phyloP scores from a whole-genome alignment of 208 protist species.

The Trypanosoma scelopori region DNA sequence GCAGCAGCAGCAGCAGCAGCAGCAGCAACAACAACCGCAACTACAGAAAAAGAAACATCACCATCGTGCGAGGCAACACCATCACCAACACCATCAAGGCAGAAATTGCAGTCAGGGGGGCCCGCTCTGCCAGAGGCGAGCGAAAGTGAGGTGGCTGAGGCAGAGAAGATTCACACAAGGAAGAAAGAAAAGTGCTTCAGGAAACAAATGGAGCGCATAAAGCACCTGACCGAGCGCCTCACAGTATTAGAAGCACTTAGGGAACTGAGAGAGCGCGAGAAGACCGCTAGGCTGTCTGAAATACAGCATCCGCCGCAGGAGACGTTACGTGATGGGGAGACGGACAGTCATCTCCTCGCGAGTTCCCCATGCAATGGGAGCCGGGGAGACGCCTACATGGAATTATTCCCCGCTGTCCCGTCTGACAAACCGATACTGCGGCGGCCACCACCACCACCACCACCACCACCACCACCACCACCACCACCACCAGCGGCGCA shows the following conservation, averaged over 20 bases:
- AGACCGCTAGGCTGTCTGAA: background rate
- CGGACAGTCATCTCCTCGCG: background rate
- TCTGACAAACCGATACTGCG: no score
- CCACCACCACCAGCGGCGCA: background rate
- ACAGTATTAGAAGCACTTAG: background rate
- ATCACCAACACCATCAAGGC: background rate
- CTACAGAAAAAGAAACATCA: background rate
- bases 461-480: background rate
- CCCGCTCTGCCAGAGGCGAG: background rate
- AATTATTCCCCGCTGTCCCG: no score
- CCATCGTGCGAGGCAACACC: background rate
- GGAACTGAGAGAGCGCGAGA: background rate
- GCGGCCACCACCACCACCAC: background rate
- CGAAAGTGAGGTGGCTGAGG: background rate
- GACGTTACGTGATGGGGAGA: background rate
- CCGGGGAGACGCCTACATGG: no score
- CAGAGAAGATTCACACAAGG: background rate
- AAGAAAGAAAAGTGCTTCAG: background rate
- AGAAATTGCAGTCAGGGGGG: background rate
- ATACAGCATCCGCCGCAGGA: background rate
- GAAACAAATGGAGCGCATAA: background rate
- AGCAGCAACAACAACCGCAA: background rate
- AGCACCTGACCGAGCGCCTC: conserved; percentile 1
- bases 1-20: background rate
- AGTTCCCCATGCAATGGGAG: no score